These are phyloP conservation scores for Dichomitus squalens DNA, from an alignment of 1,284 basidiomycete species.

Conservation along the genomic window DNA sequence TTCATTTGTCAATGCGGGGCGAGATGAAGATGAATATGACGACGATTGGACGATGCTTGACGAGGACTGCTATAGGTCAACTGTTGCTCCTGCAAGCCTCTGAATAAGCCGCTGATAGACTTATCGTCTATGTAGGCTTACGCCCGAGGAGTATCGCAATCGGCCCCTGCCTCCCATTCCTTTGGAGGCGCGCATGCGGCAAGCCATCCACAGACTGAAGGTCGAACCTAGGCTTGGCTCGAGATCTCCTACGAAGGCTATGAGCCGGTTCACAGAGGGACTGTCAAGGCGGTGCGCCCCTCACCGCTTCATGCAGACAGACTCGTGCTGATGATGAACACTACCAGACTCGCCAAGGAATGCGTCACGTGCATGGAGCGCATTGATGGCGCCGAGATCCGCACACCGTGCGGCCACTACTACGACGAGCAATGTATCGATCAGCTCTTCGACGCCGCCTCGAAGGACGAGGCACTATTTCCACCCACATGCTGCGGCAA, in stretches of 20 bases:
- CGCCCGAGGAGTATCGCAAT: neutral
- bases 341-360: constrained; percentile 11
- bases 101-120: neutral
- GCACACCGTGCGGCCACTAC: constrained; percentile 35
- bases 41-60: neutral
- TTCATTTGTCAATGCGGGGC: neutral
- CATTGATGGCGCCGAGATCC: constrained; percentile 25
- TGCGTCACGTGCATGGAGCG: constrained; percentile 26
- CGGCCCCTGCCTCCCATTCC: neutral
- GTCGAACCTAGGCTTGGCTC: neutral
- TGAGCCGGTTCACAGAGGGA: neutral
- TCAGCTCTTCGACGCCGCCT: constrained; percentile 34
- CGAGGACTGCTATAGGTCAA: neutral
- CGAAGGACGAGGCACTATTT: constrained; percentile 37
- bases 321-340: neutral
- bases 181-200: neutral
- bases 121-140: neutral
- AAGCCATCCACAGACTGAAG: neutral
- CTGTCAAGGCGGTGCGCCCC: neutral
- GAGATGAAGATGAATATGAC: neutral
- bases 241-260: neutral
- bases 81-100: neutral
- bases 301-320: neutral
- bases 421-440: constrained; percentile 37
- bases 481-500: constrained; percentile 45